phyloP scores from a whole-genome alignment of 2,329 filamentous ascomycete genomes.

The Boeremia lycopersici region DNA sequence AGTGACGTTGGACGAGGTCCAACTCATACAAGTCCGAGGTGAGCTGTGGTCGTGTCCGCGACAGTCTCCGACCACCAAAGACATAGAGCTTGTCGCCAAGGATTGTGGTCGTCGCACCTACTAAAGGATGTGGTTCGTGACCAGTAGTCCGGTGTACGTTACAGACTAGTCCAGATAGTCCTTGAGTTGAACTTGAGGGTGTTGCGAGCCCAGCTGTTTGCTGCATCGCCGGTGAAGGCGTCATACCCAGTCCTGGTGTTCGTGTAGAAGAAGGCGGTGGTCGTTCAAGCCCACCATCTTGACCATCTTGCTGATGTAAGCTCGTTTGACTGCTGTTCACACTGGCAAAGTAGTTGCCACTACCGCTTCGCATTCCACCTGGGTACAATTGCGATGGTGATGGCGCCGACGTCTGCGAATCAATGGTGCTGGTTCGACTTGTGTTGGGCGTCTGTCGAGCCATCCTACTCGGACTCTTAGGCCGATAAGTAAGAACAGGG shows the following conservation, averaged over 20 bases:
- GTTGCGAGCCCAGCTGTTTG: conserved; percentile 46
- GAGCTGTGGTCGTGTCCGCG: conserved; percentile 79
- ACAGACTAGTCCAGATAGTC: conserved; percentile 70
- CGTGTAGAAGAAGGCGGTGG: conserved; percentile 39
- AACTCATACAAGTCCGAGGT: conserved; percentile 93
- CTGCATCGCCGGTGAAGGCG: conserved; percentile 52
- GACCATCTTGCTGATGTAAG: conserved; percentile 50
- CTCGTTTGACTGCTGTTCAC: conserved; percentile 55
- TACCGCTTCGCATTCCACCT: conserved; percentile 41
- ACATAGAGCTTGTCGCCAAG: conserved; percentile 96
- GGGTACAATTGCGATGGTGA: conserved; percentile 51
- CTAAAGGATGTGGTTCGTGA: conserved; percentile 85
- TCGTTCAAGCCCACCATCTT: conserved; percentile 49
- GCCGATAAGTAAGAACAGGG: conserved; percentile 26
- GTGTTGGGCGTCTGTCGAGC: conserved; percentile 50
- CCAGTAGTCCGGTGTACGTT: conserved; percentile 84
- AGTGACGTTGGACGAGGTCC: conserved; percentile 88
- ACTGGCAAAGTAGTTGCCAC: conserved; percentile 48
- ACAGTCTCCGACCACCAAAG: conserved; percentile 89
- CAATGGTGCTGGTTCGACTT: conserved; percentile 55
- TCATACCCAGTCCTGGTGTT: conserved; percentile 48
- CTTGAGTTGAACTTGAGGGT: conserved; percentile 57
- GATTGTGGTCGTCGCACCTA: conserved; percentile 94
- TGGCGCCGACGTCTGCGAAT: conserved; percentile 53
- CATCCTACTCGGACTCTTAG: conserved; percentile 47